Evolutionary conservation across 2,329 filamentous ascomycete species (phyloP), one percentile per base, ranked within the genome.

Genomic region (Aspergillus vadensis): DNA sequence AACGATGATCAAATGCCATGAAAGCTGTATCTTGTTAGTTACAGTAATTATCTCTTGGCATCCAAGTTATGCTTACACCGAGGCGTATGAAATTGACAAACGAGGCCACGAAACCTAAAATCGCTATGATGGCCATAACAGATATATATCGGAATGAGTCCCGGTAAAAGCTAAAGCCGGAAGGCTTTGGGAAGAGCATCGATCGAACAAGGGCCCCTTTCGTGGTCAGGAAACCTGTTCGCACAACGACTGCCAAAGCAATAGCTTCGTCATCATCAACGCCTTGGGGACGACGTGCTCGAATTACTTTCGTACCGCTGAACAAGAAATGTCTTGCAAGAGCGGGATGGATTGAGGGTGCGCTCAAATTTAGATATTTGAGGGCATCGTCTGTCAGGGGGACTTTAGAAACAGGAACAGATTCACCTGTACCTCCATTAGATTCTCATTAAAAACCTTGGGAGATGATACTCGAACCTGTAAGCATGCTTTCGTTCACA

Each of bases 401-500:
- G 2, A 88, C 83, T 76, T 99, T 99, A 2, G 93, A 97, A 1
- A 99, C 94, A 2, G 95, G 96, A 4, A 99, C 93, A 43, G 95
- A 98, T 81, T 99, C 95, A 60, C 94, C 90, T 85, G 58, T 39
- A 44, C 15, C 53, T 27, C 3, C 39, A 56, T 75, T 61, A 74
- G 70, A 38, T 25, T 14, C 49, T 51, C 4, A 14, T n/a, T 39
- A 43, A 5, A 12, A 32, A 19, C 8, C 12, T 10, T 25, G 9
- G 27, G 17, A 15, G 41, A 8, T 9, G 43, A 27, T n/a, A 12
- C 43, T 32, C 72, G 65, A 72, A 83, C 81, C 87, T 41, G 95
- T 99, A 38, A 99, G 85, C 95, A 99, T 99, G 78, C 95, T 98
- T 78, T 99, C 95, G 71, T 99, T 99, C 66, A 99, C 93, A 64